A percentile compares a stretch with the other conserved stretches of the same genome.
Evolutionary conservation across 139 green algal genomes (phyloP).

Genomic region (Chlorella sp.): DNA sequence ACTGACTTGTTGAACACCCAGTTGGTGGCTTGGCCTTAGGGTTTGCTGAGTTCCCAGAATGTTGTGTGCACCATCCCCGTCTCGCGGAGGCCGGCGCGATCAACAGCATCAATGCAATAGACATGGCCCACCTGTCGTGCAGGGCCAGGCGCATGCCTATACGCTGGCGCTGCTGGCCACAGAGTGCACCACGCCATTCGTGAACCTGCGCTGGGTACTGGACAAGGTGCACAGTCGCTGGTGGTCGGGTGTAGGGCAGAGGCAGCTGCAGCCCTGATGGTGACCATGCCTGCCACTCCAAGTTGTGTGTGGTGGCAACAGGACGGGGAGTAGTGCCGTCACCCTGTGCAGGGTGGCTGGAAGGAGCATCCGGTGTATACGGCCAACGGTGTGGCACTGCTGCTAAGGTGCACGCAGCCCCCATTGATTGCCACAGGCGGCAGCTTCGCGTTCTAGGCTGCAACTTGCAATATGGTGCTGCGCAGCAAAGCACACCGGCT

Average conservation of each 20-base stretch:
- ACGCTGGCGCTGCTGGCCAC: constrained; percentile 52
- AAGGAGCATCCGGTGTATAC: constrained; percentile 9
- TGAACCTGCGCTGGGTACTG: constrained; percentile 53
- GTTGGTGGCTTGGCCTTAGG: not conserved
- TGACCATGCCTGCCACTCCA: too few species aligned
- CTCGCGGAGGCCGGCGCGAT: too few species aligned
- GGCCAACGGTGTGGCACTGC: constrained; percentile 40
- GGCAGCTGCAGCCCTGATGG: too few species aligned
- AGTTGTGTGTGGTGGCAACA: too few species aligned
- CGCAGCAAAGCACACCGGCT: too few species aligned
- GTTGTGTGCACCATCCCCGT: too few species aligned
- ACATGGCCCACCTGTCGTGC: too few species aligned
- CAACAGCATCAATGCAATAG: not conserved
- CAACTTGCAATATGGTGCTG: not conserved
- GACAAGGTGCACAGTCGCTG: constrained; percentile 31
- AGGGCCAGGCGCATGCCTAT: constrained; percentile 51
- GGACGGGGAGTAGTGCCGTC: too few species aligned
- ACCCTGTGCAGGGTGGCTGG: constrained; percentile 25
- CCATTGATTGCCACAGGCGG: not conserved
- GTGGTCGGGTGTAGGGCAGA: too few species aligned
- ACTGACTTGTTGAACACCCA: not conserved
- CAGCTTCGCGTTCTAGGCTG: too few species aligned
- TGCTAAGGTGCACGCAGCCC: constrained; percentile 2
- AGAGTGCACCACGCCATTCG: constrained; percentile 57
- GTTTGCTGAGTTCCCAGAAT: too few species aligned